phyloP scores from a whole-genome alignment of 2,329 filamentous ascomycete species.

The Scolecobasidium constrictum region DNA sequence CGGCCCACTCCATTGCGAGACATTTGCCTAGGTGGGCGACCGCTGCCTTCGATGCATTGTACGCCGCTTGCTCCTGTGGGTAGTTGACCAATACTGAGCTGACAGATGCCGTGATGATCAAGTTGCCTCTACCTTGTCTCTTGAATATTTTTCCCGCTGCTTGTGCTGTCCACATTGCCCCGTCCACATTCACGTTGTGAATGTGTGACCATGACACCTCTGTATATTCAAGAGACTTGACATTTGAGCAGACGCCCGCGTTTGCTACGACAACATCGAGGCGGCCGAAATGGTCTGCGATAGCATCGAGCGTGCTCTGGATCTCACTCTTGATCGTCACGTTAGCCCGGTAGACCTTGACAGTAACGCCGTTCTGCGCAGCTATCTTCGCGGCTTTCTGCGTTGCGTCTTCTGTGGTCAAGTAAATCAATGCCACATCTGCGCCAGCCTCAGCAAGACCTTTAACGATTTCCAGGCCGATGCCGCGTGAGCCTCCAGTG shows the following conservation, averaged over 20 bases:
- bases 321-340: neutral
- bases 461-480: constrained; percentile 26
- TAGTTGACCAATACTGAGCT: neutral
- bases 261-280: neutral
- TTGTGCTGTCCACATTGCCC: too few species aligned
- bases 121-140: too few species aligned
- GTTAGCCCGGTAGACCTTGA: neutral
- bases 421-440: neutral
- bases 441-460: constrained; percentile 17
- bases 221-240: too few species aligned
- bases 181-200: too few species aligned
- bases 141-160: too few species aligned
- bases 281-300: neutral
- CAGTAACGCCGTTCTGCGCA: neutral
- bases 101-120: neutral
- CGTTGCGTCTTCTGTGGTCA: neutral
- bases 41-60: neutral
- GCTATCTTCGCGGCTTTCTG: neutral
- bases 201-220: too few species aligned
- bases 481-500: constrained; percentile 40
- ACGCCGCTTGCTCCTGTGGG: neutral
- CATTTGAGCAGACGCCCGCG: neutral
- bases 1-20: neutral
- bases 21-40: neutral
- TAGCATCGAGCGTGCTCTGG: neutral